Conservation (phyloP, 495 filamentous ascomycete species). For the Darksidea phi region DNA sequence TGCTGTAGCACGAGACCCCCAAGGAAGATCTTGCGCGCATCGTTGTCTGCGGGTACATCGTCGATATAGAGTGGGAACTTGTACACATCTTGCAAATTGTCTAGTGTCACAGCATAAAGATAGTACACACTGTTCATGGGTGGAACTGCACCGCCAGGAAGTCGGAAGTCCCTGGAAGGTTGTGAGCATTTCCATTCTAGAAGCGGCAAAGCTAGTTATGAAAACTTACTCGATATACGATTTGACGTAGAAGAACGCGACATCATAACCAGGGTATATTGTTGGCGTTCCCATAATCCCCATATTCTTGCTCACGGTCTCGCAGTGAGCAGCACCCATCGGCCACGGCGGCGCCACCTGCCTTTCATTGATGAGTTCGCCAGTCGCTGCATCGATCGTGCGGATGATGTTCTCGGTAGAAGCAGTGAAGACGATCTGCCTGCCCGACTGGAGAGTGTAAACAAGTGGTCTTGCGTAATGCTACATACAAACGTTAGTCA, state of each 20-base stretch:
- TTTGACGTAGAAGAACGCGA: conserved; percentile 48
- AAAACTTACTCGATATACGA: conserved; percentile 34
- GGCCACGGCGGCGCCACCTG: conserved; percentile 43
- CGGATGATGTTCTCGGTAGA: conserved; percentile 45
- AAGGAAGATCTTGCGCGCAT: conserved; percentile 45
- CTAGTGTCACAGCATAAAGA: conserved; percentile 45
- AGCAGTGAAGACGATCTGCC: conserved; percentile 46
- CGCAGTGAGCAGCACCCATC: conserved; percentile 44
- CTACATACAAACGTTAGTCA: neutral
- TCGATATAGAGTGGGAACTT: conserved; percentile 47
- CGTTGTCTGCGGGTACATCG: conserved; percentile 46
- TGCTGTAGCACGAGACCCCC: conserved; percentile 49
- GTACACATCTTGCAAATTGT: conserved; percentile 40
- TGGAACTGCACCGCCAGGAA: neutral
- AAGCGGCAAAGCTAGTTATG: neutral
- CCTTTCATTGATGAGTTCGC: conserved; percentile 36
- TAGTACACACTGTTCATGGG: conserved; percentile 35
- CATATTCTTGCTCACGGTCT: conserved; percentile 37
- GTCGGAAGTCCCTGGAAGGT: conserved; percentile 3
- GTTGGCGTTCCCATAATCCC: conserved; percentile 44
- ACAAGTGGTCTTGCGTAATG: conserved; percentile 48
- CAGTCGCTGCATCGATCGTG: conserved; percentile 44
- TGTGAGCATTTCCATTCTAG: neutral
- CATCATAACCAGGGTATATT: conserved; percentile 45
- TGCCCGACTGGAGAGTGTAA: conserved; percentile 41